Base-by-base conservation (phyloP, 2,329 filamentous ascomycete species). In the Berkeleyomyces basicola region DNA sequence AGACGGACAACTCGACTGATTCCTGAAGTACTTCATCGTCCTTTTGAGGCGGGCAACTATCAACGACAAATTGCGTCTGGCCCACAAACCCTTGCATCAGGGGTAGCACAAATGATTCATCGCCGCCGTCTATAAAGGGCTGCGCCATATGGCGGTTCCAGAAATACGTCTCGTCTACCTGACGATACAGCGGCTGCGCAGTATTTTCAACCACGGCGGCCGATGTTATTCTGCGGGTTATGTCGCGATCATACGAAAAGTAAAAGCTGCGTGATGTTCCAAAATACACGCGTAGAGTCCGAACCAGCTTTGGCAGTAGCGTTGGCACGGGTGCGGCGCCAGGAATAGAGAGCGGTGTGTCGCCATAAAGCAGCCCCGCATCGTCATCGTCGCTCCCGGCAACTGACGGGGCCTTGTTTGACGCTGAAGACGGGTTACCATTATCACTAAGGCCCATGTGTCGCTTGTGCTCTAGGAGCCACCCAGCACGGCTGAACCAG, bases 41-140 rank as follows among this genome's bases (percentile, higher is more conserved):
- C 10, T 74, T 68, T 68, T 82, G 82, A 0, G 80, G 77, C 2
- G 82, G 82, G 33, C 82, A 70, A 67, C 74, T 77, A 68, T 90
- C 86, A 33, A 91, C 82, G 7, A 84, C 80, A 70, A 99, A 97
- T 2, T 84, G 78, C 66, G 83, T 79, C 72, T 97, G 93, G 1
- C 92, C 92, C 23, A 99, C 83, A 68, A 97, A 99, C 0, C 93
- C 93, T 73, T 97, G 93, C 74, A 99, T 87, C 3, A 99, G 68
- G 1, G 93, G 93, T 31, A 97, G 74, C 0, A 87, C 79, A 61
- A 95, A 79, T 0, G 78, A 76, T 68, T 90, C 82, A 31, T 88
- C 82, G 0, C 87, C 84, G n/a, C 81, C 79, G 16, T 87, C 80
- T 58, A 90, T 81, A 65, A 99, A 90, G 0, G 87, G 85, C 37